A percentile compares a stretch with the other conserved stretches of the same genome.
These are phyloP conservation scores for Populus alba DNA, from an alignment of 345 rosid genomes.

Conservation along the genomic window DNA sequence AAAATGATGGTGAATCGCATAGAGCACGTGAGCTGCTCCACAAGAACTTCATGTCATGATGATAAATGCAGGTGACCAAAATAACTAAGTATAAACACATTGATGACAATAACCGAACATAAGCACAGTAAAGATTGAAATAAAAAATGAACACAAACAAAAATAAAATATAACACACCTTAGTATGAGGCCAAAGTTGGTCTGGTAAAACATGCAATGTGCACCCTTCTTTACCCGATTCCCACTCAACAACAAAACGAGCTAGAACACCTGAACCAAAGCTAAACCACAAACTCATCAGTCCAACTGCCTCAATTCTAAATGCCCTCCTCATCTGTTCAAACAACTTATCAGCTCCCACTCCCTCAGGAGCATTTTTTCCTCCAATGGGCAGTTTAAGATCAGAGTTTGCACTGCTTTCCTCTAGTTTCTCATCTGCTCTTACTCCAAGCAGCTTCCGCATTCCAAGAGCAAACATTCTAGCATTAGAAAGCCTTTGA, in stretches of 20 bases:
- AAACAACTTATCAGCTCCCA: slow-evolving; percentile 63
- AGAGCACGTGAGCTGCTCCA: no score
- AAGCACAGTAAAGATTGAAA: background rate
- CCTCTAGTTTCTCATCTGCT: slow-evolving; percentile 74
- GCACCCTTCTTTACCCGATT: slow-evolving; percentile 93
- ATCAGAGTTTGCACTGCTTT: slow-evolving; percentile 44
- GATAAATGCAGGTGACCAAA: no score
- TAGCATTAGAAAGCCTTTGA: slow-evolving; percentile 89
- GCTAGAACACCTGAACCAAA: slow-evolving; percentile 88
- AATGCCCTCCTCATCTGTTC: slow-evolving; percentile 87
- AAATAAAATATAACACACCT: slow-evolving; percentile 34
- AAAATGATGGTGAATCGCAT: no score
- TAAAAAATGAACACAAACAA: background rate
- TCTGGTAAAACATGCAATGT: slow-evolving; percentile 99
- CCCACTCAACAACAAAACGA: slow-evolving; percentile 99
- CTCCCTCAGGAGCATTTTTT: slow-evolving; percentile 59
- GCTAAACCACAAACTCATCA: slow-evolving; percentile 96
- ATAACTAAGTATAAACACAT: background rate
- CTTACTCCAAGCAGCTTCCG: slow-evolving; percentile 86
- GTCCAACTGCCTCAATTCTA: slow-evolving; percentile 90
- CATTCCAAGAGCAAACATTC: slow-evolving; percentile 94
- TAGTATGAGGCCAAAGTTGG: slow-evolving; percentile 98
- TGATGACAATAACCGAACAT: background rate
- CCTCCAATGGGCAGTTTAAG: slow-evolving; percentile 51
- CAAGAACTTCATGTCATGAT: no score